Conservation (phyloP, 1,139 yeast genomes). For the Candida glucosophila region DNA sequence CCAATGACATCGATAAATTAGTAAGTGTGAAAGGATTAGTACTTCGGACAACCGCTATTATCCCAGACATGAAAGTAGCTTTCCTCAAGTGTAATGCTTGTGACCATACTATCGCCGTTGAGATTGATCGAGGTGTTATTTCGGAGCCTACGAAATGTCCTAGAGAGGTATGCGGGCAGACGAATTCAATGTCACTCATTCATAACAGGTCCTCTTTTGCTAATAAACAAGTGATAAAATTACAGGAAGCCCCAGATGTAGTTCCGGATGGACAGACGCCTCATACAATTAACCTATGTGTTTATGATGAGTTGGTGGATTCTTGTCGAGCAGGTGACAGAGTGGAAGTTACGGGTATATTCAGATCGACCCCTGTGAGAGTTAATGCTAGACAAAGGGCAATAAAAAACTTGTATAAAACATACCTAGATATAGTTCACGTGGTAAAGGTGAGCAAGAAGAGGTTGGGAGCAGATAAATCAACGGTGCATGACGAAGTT, state of each 20-base stretch:
- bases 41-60: conserved; percentile 78
- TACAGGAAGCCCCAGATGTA: conserved; percentile 94
- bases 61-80: conserved; percentile 97
- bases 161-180: conserved; percentile 74
- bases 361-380: conserved; percentile 86
- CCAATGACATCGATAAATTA: conserved; percentile 89
- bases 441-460: conserved; percentile 78
- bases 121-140: conserved; percentile 89
- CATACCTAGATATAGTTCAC: conserved; percentile 91
- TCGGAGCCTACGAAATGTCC: conserved; percentile 93
- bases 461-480: conserved; percentile 71
- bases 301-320: conserved; percentile 93
- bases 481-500: conserved; percentile 45
- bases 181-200: conserved; percentile 80
- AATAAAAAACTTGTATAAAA: conserved; percentile 76
- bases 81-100: conserved; percentile 94
- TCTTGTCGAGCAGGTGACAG: conserved; percentile 95
- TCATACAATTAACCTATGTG: conserved; percentile 88
- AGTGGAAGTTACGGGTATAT: conserved; percentile 90
- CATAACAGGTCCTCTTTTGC: conserved; percentile 92
- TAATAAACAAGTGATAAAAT: conserved; percentile 86
- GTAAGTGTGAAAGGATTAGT: conserved; percentile 90
- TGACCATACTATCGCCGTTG: conserved; percentile 86
- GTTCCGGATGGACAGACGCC: conserved; percentile 99
- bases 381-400: conserved; percentile 82